phyloP scores from a whole-genome alignment of 768 basidiomycete genomes.

The Galerina marginata region DNA sequence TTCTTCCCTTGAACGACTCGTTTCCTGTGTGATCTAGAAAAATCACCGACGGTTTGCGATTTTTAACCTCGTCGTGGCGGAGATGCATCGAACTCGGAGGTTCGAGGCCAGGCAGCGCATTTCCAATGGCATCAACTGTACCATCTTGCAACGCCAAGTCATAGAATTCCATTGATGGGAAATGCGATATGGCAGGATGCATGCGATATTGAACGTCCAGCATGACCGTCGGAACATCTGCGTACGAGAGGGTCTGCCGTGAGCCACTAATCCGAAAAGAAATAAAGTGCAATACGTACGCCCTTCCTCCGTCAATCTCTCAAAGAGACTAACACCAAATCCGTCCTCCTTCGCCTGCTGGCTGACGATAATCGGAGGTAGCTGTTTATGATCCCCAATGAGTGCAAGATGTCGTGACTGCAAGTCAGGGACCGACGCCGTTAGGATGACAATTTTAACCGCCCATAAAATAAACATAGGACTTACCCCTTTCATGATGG shows the following conservation, averaged over 20 bases:
- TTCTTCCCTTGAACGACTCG: constrained; percentile 72
- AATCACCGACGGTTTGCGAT: constrained; percentile 60
- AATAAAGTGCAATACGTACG: constrained; percentile 50
- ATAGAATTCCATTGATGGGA: constrained; percentile 89
- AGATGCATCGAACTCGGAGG: constrained; percentile 70
- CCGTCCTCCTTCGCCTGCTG: constrained; percentile 75
- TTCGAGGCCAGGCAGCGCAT: constrained; percentile 52
- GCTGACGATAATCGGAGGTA: constrained; percentile 87
- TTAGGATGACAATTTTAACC: constrained; percentile 3
- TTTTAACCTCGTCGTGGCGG: constrained; percentile 14
- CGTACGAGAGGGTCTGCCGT: not conserved
- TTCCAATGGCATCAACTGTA: constrained; percentile 62
- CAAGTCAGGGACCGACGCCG: constrained; percentile 12
- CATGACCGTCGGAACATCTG: constrained; percentile 89
- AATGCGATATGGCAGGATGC: constrained; percentile 89
- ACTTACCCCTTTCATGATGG: constrained; percentile 92
- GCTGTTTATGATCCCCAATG: constrained; percentile 97
- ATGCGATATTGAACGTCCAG: constrained; percentile 95
- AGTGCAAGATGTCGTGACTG: constrained; percentile 84
- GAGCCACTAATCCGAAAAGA: not conserved
- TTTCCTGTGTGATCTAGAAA: constrained; percentile 81
- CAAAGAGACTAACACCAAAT: constrained; percentile 84
- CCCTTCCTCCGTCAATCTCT: constrained; percentile 83
- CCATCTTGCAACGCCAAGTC: constrained; percentile 72
- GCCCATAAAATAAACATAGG: constrained; percentile 2